A percentile compares a stretch with the other conserved stretches of the same genome.
Evolutionary conservation across 805 yeast genomes (phyloP).

Genomic region (Lachancea cidri): DNA sequence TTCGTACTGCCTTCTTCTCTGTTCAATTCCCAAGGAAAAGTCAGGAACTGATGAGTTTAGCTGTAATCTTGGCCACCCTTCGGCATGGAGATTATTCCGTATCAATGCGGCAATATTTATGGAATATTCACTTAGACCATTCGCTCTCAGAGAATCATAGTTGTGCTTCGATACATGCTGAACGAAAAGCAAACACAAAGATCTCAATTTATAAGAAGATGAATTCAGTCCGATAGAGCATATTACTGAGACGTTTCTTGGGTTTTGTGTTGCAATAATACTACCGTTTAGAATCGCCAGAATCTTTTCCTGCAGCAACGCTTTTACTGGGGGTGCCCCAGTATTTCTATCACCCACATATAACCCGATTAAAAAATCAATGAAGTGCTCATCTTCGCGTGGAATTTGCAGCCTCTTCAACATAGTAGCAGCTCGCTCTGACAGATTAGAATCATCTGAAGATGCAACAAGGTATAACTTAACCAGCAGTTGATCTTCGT

Average conservation of each 20-base stretch:
- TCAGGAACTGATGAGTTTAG: conserved; percentile 31
- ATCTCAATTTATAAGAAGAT: conserved; percentile 45
- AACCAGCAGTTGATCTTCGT: conserved; percentile 35
- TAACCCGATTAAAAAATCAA: conserved; percentile 42
- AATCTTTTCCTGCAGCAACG: conserved; percentile 52
- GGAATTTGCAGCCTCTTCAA: conserved; percentile 48
- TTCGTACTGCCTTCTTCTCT: conserved; percentile 67
- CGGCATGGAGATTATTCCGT: conserved; percentile 46
- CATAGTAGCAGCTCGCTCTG: conserved; percentile 48
- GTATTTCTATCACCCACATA: conserved; percentile 44
- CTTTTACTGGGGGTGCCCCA: conserved; percentile 48
- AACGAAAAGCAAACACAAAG: conserved; percentile 56
- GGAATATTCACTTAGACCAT: conserved; percentile 29
- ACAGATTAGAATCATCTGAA: conserved; percentile 50
- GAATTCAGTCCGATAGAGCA: conserved; percentile 59
- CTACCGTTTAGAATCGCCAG: conserved; percentile 48
- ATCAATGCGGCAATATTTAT: conserved; percentile 47
- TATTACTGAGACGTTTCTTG: conserved; percentile 40
- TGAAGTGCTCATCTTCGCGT: conserved; percentile 43
- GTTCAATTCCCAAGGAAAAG: conserved; percentile 37
- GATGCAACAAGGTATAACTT: conserved; percentile 59
- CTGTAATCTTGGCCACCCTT: conserved; percentile 56
- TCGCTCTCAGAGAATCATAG: conserved; percentile 9
- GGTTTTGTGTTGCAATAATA: conserved; percentile 41
- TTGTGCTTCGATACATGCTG: conserved; percentile 49